Percentiles rank a stretch among this genome's conserved stretches.
phyloP scores from a whole-genome alignment of 495 filamentous ascomycete species.

The Acidomyces sp. region DNA sequence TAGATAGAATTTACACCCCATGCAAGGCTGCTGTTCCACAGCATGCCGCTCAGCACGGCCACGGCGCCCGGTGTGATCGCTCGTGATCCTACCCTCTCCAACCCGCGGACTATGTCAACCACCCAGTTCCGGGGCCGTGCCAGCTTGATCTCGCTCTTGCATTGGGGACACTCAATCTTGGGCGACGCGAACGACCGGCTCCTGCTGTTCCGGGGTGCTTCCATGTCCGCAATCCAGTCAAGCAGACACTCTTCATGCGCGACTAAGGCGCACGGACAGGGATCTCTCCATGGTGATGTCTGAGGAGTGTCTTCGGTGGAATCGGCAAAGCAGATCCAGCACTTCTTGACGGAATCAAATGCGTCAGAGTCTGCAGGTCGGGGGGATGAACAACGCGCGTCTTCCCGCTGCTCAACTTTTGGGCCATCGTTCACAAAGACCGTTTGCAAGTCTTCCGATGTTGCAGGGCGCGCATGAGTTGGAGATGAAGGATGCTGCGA shows the following conservation, averaged over 20 bases:
- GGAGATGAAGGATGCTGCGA: constrained; percentile 6
- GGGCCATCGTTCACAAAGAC: constrained; percentile 23
- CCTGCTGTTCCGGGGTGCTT: constrained; percentile 43
- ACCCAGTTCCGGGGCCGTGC: constrained; percentile 56
- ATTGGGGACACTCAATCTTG: constrained; percentile 72
- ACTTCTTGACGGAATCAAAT: constrained; percentile 43
- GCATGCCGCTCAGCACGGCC: constrained; percentile 13
- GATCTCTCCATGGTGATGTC: constrained; percentile 59
- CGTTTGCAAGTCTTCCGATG: constrained; percentile 27
- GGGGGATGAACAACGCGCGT: neutral
- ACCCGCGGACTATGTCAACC: constrained; percentile 42
- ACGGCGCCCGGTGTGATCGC: constrained; percentile 42
- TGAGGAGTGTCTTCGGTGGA: constrained; percentile 60
- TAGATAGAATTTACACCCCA: constrained; percentile 49
- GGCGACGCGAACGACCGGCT: constrained; percentile 19
- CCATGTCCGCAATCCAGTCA: constrained; percentile 77
- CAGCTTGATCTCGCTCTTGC: constrained; percentile 67
- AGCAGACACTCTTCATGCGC: constrained; percentile 86
- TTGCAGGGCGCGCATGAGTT: constrained; percentile 6
- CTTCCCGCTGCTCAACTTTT: constrained; percentile 5
- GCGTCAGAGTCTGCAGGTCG: constrained; percentile 4
- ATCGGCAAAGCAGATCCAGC: constrained; percentile 87
- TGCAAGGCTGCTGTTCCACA: constrained; percentile 39
- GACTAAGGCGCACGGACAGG: constrained; percentile 77
- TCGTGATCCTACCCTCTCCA: constrained; percentile 42